Base-by-base conservation (phyloP, 805 yeast species). In the Spathaspora passalidarum region DNA sequence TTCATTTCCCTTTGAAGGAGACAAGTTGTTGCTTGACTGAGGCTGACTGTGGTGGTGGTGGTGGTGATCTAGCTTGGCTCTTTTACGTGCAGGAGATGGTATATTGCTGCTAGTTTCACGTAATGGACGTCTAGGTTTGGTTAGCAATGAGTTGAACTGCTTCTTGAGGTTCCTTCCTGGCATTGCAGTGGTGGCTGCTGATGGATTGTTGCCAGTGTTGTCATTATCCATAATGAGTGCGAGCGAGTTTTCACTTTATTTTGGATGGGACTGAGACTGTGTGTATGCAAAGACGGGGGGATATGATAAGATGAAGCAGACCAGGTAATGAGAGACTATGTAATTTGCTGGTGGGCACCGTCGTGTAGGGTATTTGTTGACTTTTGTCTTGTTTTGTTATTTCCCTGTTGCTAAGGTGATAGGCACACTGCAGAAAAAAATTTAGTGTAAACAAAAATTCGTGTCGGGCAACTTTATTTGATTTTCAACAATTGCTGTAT, bases 61-160 rank as follows among this genome's bases (percentile, higher is more conserved):
- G 16, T 13, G 13, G 34, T 3, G 44, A 25, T 45, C 56, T 16
- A 61, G 46, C 43, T 61, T 64, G 40, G 61, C 59, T 53, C 64
- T 65, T 40, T 68, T 68, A 25, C 61, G 51, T 20, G 51, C 55
- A 3, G 74, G 75, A 36, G 66, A 61, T 8, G 75, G 75, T 17
- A 71, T 55, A 48, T 72, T 72, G 32, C 65, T 60, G 48, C 61
- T 62, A 9, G 77, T 65, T 52, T 71, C 75, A 49, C 68, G 65
- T 52, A 72, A 61, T 3, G 77, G 76, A 22, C 59, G 54, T 43
- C 74, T 47, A 5, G 53, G 52, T 44, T 40, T 47, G 25, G 37
- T 46, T 32, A 45, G 23, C 26, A 49, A 38, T 2, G 52, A 49
- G 23, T 45, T 26, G 29, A 43, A 40, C 11, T 44, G 42, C 32